Evolutionary conservation across 2,329 filamentous ascomycete genomes (phyloP), one percentile per base, ranked within the genome.

Genomic region (Chalaropsis thielavioides): DNA sequence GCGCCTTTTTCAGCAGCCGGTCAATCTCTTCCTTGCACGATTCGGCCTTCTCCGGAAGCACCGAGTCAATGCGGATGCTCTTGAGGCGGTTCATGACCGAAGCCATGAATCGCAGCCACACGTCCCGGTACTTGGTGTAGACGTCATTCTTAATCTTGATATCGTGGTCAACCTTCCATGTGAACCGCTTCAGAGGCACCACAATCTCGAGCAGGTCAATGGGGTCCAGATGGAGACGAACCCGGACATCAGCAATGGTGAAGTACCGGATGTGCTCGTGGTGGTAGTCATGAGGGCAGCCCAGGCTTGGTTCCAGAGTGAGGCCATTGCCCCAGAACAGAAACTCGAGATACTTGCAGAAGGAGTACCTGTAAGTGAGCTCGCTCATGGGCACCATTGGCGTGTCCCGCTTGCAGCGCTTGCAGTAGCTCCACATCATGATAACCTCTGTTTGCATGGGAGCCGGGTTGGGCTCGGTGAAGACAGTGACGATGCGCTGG

Each of bases 101-200:
- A 22, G 82, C 75, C 80, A 96, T 96, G 76, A 96, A 99, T 24
- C 86, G 85, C 69, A 84, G 85, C 76, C 96, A 86, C 43, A 90
- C 85, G 63, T 90, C 86, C 71, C 96, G 89, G 68, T 88, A 88
- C 71, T 86, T 88, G 24, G 79, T 80, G 72, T 89, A 99, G 40
- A 96, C 85, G 27, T 96, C 90, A 70, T 99, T 99, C 74, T 96
- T 96, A 70, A 99, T 81, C 69, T 82, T 88, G 61, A 99, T 77
- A 72, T 99, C 94, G 68, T 95, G 89, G 69, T 96, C 92, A 31
- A 99, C 94, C 74, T 96, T 97, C 92, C 95, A 99, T 0, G 92
- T 96, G 62, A 99, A 88, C 64, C 89, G 84, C 31, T 91, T 85
- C 65, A 92, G 83, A 1, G 94, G 94, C 1, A 97, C 94, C 63